Percentiles rank a stretch among this genome's conserved stretches.
Conservation (phyloP, 2,329 filamentous ascomycete species). For the Pseudodiploospora longispora region DNA sequence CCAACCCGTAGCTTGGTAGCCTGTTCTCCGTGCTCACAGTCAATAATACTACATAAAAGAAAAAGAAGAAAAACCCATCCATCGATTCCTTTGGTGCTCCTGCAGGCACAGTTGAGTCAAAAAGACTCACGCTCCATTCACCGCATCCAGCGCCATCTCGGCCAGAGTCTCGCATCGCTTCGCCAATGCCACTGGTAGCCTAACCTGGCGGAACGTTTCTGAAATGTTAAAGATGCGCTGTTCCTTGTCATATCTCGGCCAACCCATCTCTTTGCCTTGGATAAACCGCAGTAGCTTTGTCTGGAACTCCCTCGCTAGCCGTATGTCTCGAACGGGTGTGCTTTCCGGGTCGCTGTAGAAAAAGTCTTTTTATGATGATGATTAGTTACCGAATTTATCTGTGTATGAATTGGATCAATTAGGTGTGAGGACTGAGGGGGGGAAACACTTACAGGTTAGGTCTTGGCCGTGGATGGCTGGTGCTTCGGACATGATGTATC, state of each 20-base stretch:
- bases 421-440: neutral
- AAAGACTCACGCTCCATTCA: no score
- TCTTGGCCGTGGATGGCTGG: constrained; percentile 11
- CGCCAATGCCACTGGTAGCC: no score
- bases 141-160: no score
- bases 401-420: neutral
- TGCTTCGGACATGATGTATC: constrained; percentile 11
- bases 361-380: neutral
- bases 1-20: no score
- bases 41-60: no score
- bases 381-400: neutral
- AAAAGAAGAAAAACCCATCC: no score
- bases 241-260: constrained; percentile 2
- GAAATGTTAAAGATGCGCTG: no score
- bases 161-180: no score
- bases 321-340: constrained; percentile 5
- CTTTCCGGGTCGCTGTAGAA: constrained; percentile 9
- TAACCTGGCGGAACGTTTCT: no score
- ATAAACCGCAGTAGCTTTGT: constrained; percentile 10
- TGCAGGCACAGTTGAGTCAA: no score
- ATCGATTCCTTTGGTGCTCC: no score
- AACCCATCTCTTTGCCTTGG: constrained; percentile 7
- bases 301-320: constrained; percentile 8
- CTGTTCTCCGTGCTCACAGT: no score
- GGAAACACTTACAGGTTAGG: constrained; percentile 7